phyloP scores from a whole-genome alignment of 371 early-diverging fungal species.

The Rhizopus sp. region DNA sequence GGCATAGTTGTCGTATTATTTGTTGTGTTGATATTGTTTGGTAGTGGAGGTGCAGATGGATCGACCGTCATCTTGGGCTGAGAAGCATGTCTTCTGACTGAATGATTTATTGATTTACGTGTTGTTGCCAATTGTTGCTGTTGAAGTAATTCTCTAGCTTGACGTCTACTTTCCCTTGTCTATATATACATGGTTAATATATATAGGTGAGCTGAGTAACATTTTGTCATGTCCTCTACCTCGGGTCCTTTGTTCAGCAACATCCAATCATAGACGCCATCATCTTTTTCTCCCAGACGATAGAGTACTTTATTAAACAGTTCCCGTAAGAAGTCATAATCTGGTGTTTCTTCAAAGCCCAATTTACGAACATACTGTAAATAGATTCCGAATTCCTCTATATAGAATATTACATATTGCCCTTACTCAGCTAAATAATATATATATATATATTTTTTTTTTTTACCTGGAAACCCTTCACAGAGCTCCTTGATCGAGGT shows the following conservation, averaged over 20 bases:
- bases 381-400: conserved; percentile 90
- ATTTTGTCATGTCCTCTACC: conserved; percentile 12
- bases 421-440: background rate
- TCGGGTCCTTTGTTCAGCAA: conserved; percentile 66
- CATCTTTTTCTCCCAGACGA: conserved; percentile 78
- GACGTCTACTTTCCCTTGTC: conserved; percentile 29
- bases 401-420: conserved; percentile 1
- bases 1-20: conserved; percentile 1
- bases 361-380: conserved; percentile 92
- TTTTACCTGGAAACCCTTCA: conserved; percentile 80
- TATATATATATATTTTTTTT: conserved; percentile 3
- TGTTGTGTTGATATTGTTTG: conserved; percentile 2
- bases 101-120: conserved; percentile 18
- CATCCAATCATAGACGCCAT: conserved; percentile 98
- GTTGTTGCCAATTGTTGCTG: conserved; percentile 1
- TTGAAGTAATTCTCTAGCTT: conserved; percentile 26
- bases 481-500: conserved; percentile 93
- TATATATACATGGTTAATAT: background rate
- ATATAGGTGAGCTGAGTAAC: background rate
- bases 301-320: conserved; percentile 86
- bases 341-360: conserved; percentile 97
- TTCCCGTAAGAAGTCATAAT: conserved; percentile 89
- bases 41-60: conserved; percentile 19
- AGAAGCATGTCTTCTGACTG: conserved; percentile 29
- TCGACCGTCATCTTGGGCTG: conserved; percentile 20